These are phyloP conservation scores for Tripterygium wilfordii DNA, from an alignment of 177 flowering plant species.

Conservation along the genomic window DNA sequence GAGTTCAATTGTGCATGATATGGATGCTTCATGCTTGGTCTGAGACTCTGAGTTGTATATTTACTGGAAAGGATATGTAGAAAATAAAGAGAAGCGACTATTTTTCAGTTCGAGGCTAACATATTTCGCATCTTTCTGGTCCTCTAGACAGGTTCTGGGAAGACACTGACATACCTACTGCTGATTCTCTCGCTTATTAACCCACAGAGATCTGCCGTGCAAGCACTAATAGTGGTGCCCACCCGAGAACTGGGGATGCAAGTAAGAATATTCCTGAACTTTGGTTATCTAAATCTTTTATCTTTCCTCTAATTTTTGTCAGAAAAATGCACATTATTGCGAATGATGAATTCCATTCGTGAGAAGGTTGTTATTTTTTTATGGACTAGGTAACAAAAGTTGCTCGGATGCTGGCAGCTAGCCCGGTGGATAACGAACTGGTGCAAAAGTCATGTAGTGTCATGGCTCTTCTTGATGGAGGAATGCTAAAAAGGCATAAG, in stretches of 20 bases:
- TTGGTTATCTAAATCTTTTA: too few relatives aligned
- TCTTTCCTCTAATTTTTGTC: too few relatives aligned
- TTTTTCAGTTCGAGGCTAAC: slow-evolving; percentile 5
- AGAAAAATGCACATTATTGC: too few relatives aligned
- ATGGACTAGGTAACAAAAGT: slow-evolving; percentile 75
- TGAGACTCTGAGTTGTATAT: too few relatives aligned
- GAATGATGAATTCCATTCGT: too few relatives aligned
- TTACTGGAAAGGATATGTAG: too few relatives aligned
- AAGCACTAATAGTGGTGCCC: slow-evolving; percentile 88
- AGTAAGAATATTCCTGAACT: slow-evolving; percentile 57
- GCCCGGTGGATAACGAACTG: slow-evolving; percentile 28
- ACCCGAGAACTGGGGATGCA: slow-evolving; percentile 97
- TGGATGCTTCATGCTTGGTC: too few relatives aligned
- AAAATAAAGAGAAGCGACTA: too few relatives aligned
- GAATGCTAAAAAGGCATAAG: slow-evolving; percentile 78
- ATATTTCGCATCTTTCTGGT: slow-evolving; percentile 13
- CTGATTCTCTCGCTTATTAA: slow-evolving; percentile 59
- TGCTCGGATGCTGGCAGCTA: slow-evolving; percentile 78
- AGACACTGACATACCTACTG: slow-evolving; percentile 87
- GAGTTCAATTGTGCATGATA: too few relatives aligned
- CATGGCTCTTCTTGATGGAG: slow-evolving; percentile 96
- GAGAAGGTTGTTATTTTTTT: slow-evolving; percentile 4
- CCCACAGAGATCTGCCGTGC: slow-evolving; percentile 61
- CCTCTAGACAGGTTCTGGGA: slow-evolving; percentile 98
- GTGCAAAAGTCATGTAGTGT: slow-evolving; percentile 58